These are phyloP conservation scores for Rheum nobile DNA, from an alignment of 148 eudicot genomes.

Conservation along the genomic window DNA sequence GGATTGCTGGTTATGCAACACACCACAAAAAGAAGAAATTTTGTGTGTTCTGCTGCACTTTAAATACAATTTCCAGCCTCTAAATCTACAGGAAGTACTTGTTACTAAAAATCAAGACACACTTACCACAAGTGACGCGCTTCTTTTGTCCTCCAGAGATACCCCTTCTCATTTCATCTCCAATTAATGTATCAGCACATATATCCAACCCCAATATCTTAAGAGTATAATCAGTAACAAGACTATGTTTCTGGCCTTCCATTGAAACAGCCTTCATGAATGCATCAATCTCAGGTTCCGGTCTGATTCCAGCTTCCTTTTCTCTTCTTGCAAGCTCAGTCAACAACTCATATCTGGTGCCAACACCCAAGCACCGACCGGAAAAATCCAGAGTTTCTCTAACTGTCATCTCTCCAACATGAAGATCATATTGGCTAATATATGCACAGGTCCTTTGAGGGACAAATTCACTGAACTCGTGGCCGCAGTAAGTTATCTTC, in stretches of 20 bases:
- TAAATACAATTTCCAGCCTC: no score
- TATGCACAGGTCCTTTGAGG: slow-evolving; percentile 78
- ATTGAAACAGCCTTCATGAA: slow-evolving; percentile 65
- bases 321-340: slow-evolving; percentile 47
- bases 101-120: background rate
- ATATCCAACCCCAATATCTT: slow-evolving; percentile 60
- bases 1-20: no score
- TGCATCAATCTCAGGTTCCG: slow-evolving; percentile 67
- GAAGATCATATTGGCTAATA: slow-evolving; percentile 71
- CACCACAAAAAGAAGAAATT: no score
- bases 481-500: slow-evolving; percentile 71
- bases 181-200: slow-evolving; percentile 62
- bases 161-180: slow-evolving; percentile 81
- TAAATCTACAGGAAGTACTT: no score
- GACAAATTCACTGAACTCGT: slow-evolving; percentile 56
- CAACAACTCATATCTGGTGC: slow-evolving; percentile 47
- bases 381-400: slow-evolving; percentile 79
- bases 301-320: slow-evolving; percentile 54
- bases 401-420: slow-evolving; percentile 77
- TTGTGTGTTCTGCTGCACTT: no score
- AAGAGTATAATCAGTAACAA: slow-evolving; percentile 63
- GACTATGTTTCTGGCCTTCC: slow-evolving; percentile 45
- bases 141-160: slow-evolving; percentile 93
- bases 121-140: slow-evolving; percentile 76
- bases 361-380: slow-evolving; percentile 70